phyloP scores from a whole-genome alignment of 2,329 filamentous ascomycete species.

The Claviceps paspali region DNA sequence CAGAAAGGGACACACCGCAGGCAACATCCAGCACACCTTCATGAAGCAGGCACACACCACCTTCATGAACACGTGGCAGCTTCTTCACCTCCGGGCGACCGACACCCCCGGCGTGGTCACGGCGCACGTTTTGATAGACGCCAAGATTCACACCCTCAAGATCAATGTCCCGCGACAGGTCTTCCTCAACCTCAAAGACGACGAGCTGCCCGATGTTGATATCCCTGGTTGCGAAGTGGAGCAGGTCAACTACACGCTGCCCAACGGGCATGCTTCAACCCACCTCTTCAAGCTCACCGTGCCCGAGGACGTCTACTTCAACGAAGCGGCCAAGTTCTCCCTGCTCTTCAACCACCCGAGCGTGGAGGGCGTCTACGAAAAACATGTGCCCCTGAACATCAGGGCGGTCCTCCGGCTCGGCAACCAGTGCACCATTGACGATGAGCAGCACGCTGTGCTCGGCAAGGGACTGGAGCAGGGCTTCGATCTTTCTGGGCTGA shows the following conservation, averaged over 20 bases:
- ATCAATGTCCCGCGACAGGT: slow-evolving; percentile 79
- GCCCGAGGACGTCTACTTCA: slow-evolving; percentile 73
- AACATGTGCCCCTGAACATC: slow-evolving; percentile 72
- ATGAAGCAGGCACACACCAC: slow-evolving; percentile 81
- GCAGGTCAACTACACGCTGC: slow-evolving; percentile 83
- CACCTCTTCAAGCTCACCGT: slow-evolving; percentile 92
- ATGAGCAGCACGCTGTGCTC: slow-evolving; percentile 75
- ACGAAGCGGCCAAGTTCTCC: slow-evolving; percentile 69
- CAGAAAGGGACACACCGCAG: slow-evolving; percentile 35
- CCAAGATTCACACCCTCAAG: slow-evolving; percentile 77
- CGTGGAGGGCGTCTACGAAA: slow-evolving; percentile 95
- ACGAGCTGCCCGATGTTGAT: slow-evolving; percentile 76
- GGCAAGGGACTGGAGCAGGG: slow-evolving; percentile 87
- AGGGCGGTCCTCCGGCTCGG: slow-evolving; percentile 81
- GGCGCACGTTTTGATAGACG: slow-evolving; percentile 84
- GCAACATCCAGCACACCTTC: slow-evolving; percentile 56
- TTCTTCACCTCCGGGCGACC: slow-evolving; percentile 72
- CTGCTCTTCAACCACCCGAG: slow-evolving; percentile 80
- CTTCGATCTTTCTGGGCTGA: slow-evolving; percentile 70
- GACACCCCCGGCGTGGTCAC: slow-evolving; percentile 74
- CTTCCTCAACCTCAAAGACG: slow-evolving; percentile 80
- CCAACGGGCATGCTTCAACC: slow-evolving; percentile 85
- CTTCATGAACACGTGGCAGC: slow-evolving; percentile 88
- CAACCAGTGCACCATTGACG: slow-evolving; percentile 85
- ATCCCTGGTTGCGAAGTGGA: slow-evolving; percentile 77